Base-by-base conservation (phyloP, 1,284 basidiomycete species). In the Sanghuangporus weigelae region DNA sequence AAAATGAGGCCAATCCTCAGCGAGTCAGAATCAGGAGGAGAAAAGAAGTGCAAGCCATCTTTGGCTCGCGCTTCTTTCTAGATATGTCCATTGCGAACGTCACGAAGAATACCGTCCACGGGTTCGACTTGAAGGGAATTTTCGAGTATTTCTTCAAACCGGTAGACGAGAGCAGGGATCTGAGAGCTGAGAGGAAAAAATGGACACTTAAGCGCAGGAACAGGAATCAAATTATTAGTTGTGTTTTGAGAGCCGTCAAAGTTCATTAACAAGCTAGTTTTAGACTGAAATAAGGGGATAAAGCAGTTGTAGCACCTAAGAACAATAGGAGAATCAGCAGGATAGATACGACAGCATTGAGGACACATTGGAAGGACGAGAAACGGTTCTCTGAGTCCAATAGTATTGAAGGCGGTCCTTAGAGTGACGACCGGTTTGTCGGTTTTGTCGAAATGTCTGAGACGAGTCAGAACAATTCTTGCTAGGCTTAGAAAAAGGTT, bases 21-120 rank as follows among this genome's bases (percentile, higher is more conserved):
- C 58, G 11, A 10, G n/a, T 54, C 21, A 31, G 51, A 23, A 54
- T 35, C 14, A 19, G 6, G 59, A 12, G 5, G 60, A n/a, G 59
- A 39, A 39, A 68, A 68, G 57, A 68, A 68, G 5, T 14, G 58
- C 16, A n/a, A 54, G 5, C 63, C 62, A 46, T 68, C 68, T n/a
- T 51, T 26, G 3, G 40, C 67, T 16, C 42, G 35, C 2, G 69
- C 19, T 16, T 46, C 50, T 31, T 66, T 57, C 67, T 63, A 68
- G 4, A 68, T 46, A 3, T 49, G 26, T 3, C 65, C 65, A 51
- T 66, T 65, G 50, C 56, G 57, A 1, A 66, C 51, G 14, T 58
- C 54, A 4, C 23, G 7, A 23, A 63, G 26, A 16, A 26, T 8
- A 8, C 12, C 42, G 4, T 50, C 66, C 23, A 7, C 14, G 5